Evolutionary conservation across 192 early-diverging fungal species (phyloP), one percentile per base, ranked within the genome.

Genomic region (Linnemannia elongata): DNA sequence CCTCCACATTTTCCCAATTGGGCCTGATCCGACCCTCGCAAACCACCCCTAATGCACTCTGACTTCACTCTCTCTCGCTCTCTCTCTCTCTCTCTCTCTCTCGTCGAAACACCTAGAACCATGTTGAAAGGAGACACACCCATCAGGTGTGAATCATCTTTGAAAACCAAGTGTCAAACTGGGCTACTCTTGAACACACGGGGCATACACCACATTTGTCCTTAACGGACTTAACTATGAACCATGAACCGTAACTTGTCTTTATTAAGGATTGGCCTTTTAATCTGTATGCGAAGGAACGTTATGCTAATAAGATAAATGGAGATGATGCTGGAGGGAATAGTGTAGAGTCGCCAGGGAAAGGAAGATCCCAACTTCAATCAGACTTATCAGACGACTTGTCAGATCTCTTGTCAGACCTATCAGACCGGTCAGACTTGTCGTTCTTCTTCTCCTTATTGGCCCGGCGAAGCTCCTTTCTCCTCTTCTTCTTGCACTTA

Each of bases 401-500:
- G 30, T 33, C 60, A 27, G 49, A 24, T 27, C 55, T 60, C 10
- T 66, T 30, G 1, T 33, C 60, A 33, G 60, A 66, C 30, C 12
- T 57, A 24, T 57, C n/a, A 4, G 55, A 27, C n/a, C 55, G 55
- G n/a, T 66, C 60, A 66, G 27, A 66, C 27, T 66, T 66, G 60
- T 66, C 60, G 27, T 13, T 33, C 60, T 66, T 66, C 30, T 33
- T 66, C 10, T 69, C 81, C 76, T 63, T 70, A 57, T 74, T 72
- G 30, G 74, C 77, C 27, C 76, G 69, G 12, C 85, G 85, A 4
- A 45, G 63, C 52, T 88, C 85, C 47, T 90, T 83, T 72, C 90
- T 91, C 39, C 89, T 71, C 69, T 88, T 83, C 80, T 91, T 89
- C 79, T 93, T 93, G 74, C 93, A 93, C 78, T 88, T 90, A 41